Evolutionary conservation across 441 rosid genomes (phyloP).

Genomic region (Mallotus japonicus): DNA sequence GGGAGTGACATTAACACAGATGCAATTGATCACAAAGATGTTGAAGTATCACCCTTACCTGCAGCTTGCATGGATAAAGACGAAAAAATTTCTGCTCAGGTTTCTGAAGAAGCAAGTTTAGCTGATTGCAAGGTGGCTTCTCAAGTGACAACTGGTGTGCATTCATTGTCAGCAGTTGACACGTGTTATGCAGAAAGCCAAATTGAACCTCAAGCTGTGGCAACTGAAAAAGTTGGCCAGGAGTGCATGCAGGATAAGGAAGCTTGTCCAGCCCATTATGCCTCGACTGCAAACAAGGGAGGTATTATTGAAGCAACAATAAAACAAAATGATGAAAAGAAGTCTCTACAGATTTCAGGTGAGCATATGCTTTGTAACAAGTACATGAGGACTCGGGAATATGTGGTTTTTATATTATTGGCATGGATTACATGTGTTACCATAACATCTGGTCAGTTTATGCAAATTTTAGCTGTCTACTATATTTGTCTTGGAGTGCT

Average conservation of each 20-base stretch:
- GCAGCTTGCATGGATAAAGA: slow-evolving; percentile 28
- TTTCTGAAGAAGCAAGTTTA: slow-evolving; percentile 30
- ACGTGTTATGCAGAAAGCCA: slow-evolving; percentile 35
- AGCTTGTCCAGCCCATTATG: slow-evolving; percentile 31
- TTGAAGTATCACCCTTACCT: slow-evolving; percentile 32
- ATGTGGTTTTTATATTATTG: not conserved
- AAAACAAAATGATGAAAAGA: slow-evolving; percentile 37
- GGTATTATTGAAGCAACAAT: slow-evolving; percentile 31
- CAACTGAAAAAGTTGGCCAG: slow-evolving; percentile 25
- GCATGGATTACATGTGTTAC: not conserved
- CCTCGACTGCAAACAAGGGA: slow-evolving; percentile 30
- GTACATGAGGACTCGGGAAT: not conserved
- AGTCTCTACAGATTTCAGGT: slow-evolving; percentile 48
- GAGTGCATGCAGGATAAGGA: slow-evolving; percentile 32
- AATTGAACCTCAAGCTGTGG: slow-evolving; percentile 29
- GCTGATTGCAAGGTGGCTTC: slow-evolving; percentile 32
- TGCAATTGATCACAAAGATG: slow-evolving; percentile 34
- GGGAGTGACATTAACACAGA: slow-evolving; percentile 22
- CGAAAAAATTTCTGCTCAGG: slow-evolving; percentile 24
- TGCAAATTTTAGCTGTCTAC: not conserved
- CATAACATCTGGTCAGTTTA: not conserved
- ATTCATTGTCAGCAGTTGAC: slow-evolving; percentile 29
- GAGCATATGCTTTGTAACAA: slow-evolving; percentile 13
- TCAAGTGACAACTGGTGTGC: slow-evolving; percentile 30
- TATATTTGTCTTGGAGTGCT: not conserved